Evolutionary conservation across 495 filamentous ascomycete species (phyloP).

Genomic region (Venustampulla echinocandica): DNA sequence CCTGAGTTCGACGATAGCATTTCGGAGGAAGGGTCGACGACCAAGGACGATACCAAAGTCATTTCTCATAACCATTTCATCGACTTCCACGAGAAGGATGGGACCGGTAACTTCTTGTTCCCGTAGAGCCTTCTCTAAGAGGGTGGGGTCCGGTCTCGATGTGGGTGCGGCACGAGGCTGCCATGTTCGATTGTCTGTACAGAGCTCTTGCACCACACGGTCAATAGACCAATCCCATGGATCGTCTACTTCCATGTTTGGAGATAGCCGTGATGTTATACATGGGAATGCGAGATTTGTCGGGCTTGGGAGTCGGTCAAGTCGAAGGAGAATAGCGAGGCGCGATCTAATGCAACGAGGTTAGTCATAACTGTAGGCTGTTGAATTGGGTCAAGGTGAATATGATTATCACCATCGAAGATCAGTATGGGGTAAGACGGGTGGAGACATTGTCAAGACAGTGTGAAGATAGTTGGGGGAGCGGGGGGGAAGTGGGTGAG

Average conservation of each 20-base stretch:
- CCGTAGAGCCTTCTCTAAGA: constrained; percentile 45
- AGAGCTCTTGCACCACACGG: constrained; percentile 55
- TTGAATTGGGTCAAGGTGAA: not conserved
- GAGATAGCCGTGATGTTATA: not conserved
- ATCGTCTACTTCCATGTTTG: constrained; percentile 31
- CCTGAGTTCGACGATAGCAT: constrained; percentile 39
- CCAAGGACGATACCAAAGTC: constrained; percentile 45
- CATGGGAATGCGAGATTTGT: not conserved
- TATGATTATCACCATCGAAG: too few species aligned
- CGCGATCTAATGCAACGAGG: constrained; percentile 6
- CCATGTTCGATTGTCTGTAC: constrained; percentile 41
- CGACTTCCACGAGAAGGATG: constrained; percentile 46
- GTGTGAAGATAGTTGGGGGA: too few species aligned
- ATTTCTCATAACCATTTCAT: constrained; percentile 34
- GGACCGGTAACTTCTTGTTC: constrained; percentile 54
- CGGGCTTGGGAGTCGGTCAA: constrained; percentile 5
- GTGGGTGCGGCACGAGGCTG: constrained; percentile 16
- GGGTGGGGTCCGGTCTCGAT: constrained; percentile 38
- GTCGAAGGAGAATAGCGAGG: constrained; percentile 8
- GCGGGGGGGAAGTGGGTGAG: too few species aligned
- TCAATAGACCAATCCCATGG: constrained; percentile 62
- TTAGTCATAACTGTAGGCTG: constrained; percentile 16
- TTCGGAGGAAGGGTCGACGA: constrained; percentile 35
- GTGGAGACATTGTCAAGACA: too few species aligned
- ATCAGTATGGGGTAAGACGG: too few species aligned